Base-by-base conservation (phyloP, 108 stramenopile genomes). In the Cyclotella choctawhatcheeana region DNA sequence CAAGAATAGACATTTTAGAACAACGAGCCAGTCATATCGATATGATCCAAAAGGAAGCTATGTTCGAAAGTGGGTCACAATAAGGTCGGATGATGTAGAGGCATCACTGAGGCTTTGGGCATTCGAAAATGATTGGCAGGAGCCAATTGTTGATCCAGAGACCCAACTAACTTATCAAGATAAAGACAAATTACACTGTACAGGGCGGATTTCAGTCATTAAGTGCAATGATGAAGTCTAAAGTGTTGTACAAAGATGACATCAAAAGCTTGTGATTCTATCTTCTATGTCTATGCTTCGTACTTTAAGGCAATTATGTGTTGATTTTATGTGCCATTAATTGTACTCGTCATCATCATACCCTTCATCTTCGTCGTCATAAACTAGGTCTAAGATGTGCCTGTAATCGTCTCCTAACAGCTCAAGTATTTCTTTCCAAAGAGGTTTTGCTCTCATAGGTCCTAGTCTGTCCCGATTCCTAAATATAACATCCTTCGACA, bases 361-460 rank as follows among this genome's bases (percentile, higher is more conserved):
- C 18, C 71, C 40, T 53, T 35, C 22, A 17, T 77, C 69, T 8
- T 73, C 69, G 2, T 77, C 80, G 22, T 73, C 76, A 70, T 93
- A 93, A 44, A 93, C 77, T 20, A 73, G 56, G 62, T 93, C 80
- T 24, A 71, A 69, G 53, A 88, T 81, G 5, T 75, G 68, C 55
- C 69, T 69, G 62, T 86, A 93, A 55, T 90, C 83, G 1, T 88
- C 85, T 51, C 88, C 93, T 77, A 90, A 75, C 5, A 94, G 76
- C 60, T 89, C 88, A 84, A 94, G 84, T 25, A 91, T 82, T 73
- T 94, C 93, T 29, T 88, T 94, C 93, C 93, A 94, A 44, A 94
- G 73, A 27, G 93, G 93, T 71, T 90, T 90, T 18, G 93, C 89
- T 59, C 89, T 77, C 76, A 84, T 84, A 0, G 86, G 74, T 13